Percentiles rank a stretch among this genome's conserved stretches.
These are phyloP conservation scores for Achaetomium macrosporum DNA, from an alignment of 2,329 filamentous ascomycete genomes.

Conservation along the genomic window DNA sequence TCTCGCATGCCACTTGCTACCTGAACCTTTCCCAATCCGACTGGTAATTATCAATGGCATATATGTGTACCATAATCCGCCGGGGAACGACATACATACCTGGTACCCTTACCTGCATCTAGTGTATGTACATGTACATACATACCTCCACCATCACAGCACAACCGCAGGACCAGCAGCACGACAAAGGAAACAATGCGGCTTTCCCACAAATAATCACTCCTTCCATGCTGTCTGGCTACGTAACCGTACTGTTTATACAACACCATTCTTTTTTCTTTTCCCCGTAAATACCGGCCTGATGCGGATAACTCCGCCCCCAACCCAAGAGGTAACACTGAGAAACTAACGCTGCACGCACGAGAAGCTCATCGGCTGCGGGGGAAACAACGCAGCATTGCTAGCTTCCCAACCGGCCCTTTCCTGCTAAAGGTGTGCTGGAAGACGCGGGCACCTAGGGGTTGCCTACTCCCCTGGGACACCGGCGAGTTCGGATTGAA, in stretches of 20 bases:
- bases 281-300: neutral
- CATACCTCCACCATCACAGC: too few species aligned
- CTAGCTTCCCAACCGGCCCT: neutral
- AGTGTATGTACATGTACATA: too few species aligned
- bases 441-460: neutral
- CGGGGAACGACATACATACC: too few species aligned
- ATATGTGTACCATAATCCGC: too few species aligned
- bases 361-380: neutral
- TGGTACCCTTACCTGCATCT: too few species aligned
- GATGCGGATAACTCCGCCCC: neutral
- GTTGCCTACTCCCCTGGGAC: conserved; percentile 12
- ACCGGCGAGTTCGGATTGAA: conserved; percentile 57
- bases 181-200: neutral
- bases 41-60: too few species aligned
- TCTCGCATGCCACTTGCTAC: neutral
- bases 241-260: neutral
- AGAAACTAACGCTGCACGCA: neutral
- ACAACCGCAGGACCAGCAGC: neutral
- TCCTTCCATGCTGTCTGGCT: conserved; percentile 9
- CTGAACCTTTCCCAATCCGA: too few species aligned
- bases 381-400: neutral
- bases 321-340: neutral
- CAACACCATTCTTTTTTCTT: conserved; percentile 3
- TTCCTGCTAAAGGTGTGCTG: neutral
- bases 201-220: neutral